Evolutionary conservation across 1,139 yeast genomes (phyloP).

Genomic region (Blastobotrys serpentis): DNA sequence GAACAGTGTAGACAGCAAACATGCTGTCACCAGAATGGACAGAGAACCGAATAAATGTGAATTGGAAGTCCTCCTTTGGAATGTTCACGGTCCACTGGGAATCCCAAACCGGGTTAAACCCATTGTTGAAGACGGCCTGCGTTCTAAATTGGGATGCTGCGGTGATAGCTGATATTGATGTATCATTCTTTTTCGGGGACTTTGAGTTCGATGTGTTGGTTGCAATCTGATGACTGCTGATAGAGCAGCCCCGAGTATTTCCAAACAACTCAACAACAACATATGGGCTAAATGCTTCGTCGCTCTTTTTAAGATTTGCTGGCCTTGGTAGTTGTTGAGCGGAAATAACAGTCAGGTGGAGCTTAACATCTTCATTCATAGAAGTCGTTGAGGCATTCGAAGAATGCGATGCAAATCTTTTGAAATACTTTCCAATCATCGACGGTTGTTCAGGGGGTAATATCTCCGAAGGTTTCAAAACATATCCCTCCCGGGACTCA

Average conservation of each 20-base stretch:
- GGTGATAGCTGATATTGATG: constrained; percentile 5
- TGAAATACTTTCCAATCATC: constrained; percentile 9
- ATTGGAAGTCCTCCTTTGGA: constrained; percentile 41
- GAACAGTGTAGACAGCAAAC: constrained; percentile 58
- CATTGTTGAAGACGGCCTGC: constrained; percentile 53
- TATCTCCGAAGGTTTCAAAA: constrained; percentile 59
- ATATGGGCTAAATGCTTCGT: constrained; percentile 53
- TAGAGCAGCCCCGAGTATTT: constrained; percentile 16
- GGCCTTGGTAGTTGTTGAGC: constrained; percentile 85
- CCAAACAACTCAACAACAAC: constrained; percentile 60
- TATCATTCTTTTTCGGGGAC: constrained; percentile 5
- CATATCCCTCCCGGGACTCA: constrained; percentile 65
- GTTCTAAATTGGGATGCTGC: constrained; percentile 38
- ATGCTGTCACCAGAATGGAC: constrained; percentile 45
- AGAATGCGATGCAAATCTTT: constrained; percentile 8
- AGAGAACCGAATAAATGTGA: constrained; percentile 53
- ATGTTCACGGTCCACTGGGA: constrained; percentile 49
- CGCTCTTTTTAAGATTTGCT: constrained; percentile 43
- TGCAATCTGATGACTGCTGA: neutral
- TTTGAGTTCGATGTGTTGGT: constrained; percentile 14
- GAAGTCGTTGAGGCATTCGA: constrained; percentile 9
- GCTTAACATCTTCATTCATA: constrained; percentile 27
- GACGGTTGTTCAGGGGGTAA: neutral
- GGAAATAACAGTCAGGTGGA: constrained; percentile 57
- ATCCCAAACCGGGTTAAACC: constrained; percentile 87